These are phyloP conservation scores for Sisymbrium altissimum DNA, from an alignment of 345 rosid genomes.

Conservation along the genomic window DNA sequence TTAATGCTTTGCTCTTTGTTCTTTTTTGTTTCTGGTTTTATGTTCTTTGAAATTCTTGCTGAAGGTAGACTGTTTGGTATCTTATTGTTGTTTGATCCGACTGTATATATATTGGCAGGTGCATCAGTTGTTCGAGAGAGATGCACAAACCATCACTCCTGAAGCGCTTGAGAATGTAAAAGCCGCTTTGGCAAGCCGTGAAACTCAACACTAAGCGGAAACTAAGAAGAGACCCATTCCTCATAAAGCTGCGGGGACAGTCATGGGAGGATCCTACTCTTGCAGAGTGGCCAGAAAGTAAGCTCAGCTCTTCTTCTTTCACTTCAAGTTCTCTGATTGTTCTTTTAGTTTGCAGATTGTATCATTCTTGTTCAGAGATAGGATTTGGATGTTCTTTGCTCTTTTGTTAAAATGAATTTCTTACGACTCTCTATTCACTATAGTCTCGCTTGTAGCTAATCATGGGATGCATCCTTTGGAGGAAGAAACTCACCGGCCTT, in stretches of 20 bases:
- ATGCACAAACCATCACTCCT: conserved; percentile 88
- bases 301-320: conserved; percentile 9
- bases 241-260: conserved; percentile 98
- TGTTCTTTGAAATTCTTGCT: not conserved
- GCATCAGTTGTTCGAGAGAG: conserved; percentile 89
- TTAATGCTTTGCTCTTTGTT: conserved; percentile 4
- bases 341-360: conserved; percentile 5
- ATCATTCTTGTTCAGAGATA: not conserved
- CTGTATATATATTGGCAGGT: conserved; percentile 46
- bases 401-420: not conserved
- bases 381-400: not conserved
- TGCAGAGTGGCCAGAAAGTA: conserved; percentile 99
- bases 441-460: too few species aligned
- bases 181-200: conserved; percentile 92
- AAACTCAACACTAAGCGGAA: conserved; percentile 84
- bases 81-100: conserved; percentile 10
- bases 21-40: not conserved
- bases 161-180: conserved; percentile 95
- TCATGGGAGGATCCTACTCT: conserved; percentile 97
- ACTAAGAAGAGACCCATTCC: conserved; percentile 90
- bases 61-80: not conserved
- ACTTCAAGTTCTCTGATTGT: conserved; percentile 3
- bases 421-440: not conserved
- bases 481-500: too few species aligned
- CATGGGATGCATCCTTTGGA: too few species aligned